phyloP scores from a whole-genome alignment of 2,329 filamentous ascomycete species.

The Rosellinia necatrix region DNA sequence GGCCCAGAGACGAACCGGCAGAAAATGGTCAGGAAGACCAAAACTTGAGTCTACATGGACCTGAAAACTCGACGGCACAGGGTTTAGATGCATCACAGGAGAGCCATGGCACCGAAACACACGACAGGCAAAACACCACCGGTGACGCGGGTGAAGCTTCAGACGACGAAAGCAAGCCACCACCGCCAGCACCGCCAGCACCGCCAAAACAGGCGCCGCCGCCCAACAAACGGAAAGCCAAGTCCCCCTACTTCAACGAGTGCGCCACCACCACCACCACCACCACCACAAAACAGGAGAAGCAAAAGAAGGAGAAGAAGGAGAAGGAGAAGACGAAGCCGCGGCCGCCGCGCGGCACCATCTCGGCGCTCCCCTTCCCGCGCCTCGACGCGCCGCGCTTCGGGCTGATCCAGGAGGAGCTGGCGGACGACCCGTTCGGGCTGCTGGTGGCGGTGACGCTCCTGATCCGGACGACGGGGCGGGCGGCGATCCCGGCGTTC shows the following conservation, averaged over 20 bases:
- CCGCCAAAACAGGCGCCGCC: constrained; percentile 24
- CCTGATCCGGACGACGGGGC: constrained; percentile 79
- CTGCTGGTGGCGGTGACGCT: constrained; percentile 84
- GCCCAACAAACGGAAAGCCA: constrained; percentile 37
- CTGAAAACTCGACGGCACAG: not conserved
- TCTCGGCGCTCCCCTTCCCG: constrained; percentile 68
- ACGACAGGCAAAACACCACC: not conserved
- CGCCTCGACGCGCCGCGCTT: constrained; percentile 66
- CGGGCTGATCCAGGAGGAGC: constrained; percentile 82
- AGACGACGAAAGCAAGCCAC: not conserved
- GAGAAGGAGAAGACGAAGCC: no score
- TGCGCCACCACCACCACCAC: not conserved
- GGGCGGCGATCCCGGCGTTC: constrained; percentile 75
- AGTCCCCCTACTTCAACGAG: constrained; percentile 43
- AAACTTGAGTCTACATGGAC: no score
- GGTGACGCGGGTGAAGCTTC: not conserved
- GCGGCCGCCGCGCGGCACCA: constrained; percentile 47
- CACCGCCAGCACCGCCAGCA: not conserved
- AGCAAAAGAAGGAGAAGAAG: no score
- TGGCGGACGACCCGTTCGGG: constrained; percentile 75
- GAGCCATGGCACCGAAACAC: not conserved
- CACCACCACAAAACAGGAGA: constrained; percentile 21
- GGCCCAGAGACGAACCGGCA: not conserved
- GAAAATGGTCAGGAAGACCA: not conserved
- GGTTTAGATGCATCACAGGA: not conserved